Evolutionary conservation across 2,329 filamentous ascomycete species (phyloP).

Genomic region (Tolypocladium tundrense): DNA sequence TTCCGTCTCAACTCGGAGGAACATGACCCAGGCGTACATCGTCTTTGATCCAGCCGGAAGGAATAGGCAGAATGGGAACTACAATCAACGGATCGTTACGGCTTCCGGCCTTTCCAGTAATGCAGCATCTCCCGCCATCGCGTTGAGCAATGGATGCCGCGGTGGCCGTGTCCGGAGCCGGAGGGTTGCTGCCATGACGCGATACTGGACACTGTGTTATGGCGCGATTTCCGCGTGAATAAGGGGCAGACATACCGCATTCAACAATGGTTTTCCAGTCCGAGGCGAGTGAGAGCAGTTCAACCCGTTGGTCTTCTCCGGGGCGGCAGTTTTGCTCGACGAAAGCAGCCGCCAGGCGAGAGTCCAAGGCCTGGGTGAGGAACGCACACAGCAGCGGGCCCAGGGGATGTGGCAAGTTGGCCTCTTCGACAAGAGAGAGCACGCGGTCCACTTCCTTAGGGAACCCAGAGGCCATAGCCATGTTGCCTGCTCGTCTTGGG

Average conservation of each 20-base stretch:
- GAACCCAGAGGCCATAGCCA: too few species aligned
- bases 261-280: not conserved
- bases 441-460: too few species aligned
- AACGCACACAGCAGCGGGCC: not conserved
- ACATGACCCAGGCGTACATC: not conserved
- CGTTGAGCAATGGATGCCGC: not conserved
- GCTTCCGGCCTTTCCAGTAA: not conserved
- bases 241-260: not conserved
- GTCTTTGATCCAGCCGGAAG: not conserved
- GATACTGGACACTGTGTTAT: too few species aligned
- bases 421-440: not conserved
- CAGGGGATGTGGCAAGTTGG: not conserved
- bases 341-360: not conserved
- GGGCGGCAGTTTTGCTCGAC: not conserved
- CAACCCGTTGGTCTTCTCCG: not conserved
- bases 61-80: not conserved
- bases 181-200: too few species aligned
- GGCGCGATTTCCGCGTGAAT: not conserved
- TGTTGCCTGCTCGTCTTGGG: too few species aligned
- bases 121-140: not conserved
- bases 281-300: not conserved
- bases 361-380: not conserved
- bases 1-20: not conserved
- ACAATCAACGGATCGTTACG: not conserved
- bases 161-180: too few species aligned